Evolutionary conservation across 495 filamentous ascomycete genomes (phyloP).

Genomic region (Aspergillus egyptiacus): DNA sequence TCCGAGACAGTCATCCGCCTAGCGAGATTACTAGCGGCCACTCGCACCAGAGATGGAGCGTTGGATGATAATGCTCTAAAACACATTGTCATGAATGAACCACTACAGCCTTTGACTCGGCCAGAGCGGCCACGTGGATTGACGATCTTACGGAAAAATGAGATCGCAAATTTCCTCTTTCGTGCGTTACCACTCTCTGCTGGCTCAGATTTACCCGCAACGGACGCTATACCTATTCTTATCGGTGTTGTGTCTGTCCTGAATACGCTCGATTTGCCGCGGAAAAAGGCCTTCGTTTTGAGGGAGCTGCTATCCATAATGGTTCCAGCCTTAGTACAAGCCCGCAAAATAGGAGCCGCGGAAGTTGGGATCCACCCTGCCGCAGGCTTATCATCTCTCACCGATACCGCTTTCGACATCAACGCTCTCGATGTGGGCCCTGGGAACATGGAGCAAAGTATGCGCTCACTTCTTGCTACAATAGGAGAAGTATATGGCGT

Average conservation of each 20-base stretch:
- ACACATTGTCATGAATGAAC: slow-evolving; percentile 58
- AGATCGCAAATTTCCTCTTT: slow-evolving; percentile 65
- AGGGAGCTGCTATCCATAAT: slow-evolving; percentile 77
- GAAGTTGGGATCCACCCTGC: slow-evolving; percentile 94
- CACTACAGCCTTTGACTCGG: slow-evolving; percentile 32
- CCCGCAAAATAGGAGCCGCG: slow-evolving; percentile 84
- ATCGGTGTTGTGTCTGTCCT: slow-evolving; percentile 82
- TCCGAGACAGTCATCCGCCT: slow-evolving; percentile 80
- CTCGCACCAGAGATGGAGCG: slow-evolving; percentile 62
- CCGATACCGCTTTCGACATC: slow-evolving; percentile 46
- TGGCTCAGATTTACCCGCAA: slow-evolving; percentile 55
- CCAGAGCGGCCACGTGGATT: slow-evolving; percentile 41
- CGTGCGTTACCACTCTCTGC: slow-evolving; percentile 61
- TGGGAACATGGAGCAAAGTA: slow-evolving; percentile 68
- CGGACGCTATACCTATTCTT: slow-evolving; percentile 69
- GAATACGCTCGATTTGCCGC: slow-evolving; percentile 64
- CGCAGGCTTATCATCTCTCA: slow-evolving; percentile 66
- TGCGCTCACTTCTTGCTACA: slow-evolving; percentile 52
- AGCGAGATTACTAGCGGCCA: slow-evolving; percentile 62
- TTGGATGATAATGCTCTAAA: slow-evolving; percentile 62
- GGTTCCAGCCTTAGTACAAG: slow-evolving; percentile 82
- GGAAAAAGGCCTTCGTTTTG: slow-evolving; percentile 83
- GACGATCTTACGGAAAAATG: slow-evolving; percentile 46
- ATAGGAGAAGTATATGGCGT: slow-evolving; percentile 47
- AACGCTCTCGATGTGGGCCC: slow-evolving; percentile 67